These are phyloP conservation scores for Pueraria montana DNA, from an alignment of 306 rosid species.

Conservation along the genomic window DNA sequence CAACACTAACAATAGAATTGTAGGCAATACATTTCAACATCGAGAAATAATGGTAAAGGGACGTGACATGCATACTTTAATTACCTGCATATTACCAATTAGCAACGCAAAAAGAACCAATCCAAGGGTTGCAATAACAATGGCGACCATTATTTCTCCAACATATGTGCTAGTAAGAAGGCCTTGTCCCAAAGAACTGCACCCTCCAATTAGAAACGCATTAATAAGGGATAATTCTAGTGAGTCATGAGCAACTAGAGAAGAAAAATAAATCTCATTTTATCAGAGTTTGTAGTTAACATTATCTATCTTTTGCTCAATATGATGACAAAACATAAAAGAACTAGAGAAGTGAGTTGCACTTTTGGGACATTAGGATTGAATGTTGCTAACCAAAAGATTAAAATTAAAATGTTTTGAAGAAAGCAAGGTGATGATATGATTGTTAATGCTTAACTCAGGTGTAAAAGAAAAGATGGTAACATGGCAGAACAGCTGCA, in stretches of 20 bases:
- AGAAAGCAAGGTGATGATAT: not conserved
- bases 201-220: conserved; percentile 34
- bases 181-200: conserved; percentile 95
- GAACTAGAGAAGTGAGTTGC: not conserved
- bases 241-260: not conserved
- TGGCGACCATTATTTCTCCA: conserved; percentile 88
- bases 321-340: not conserved
- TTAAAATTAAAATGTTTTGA: not conserved
- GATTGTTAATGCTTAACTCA: not conserved
- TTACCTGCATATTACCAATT: conserved; percentile 98
- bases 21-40: not conserved
- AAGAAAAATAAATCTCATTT: too few species aligned
- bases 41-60: not conserved
- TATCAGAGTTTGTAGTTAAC: not conserved
- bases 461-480: not conserved
- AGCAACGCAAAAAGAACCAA: conserved; percentile 90
- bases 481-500: conserved; percentile 1
- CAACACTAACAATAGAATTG: not conserved
- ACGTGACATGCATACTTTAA: conserved; percentile 4
- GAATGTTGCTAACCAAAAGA: not conserved
- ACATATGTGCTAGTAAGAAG: conserved; percentile 87
- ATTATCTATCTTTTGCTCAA: not conserved
- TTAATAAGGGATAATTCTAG: conserved; percentile 27
- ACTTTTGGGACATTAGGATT: not conserved
- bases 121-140: conserved; percentile 83